Base-by-base conservation (phyloP, 2,329 filamentous ascomycete genomes). In the Hypoxylon sp. region DNA sequence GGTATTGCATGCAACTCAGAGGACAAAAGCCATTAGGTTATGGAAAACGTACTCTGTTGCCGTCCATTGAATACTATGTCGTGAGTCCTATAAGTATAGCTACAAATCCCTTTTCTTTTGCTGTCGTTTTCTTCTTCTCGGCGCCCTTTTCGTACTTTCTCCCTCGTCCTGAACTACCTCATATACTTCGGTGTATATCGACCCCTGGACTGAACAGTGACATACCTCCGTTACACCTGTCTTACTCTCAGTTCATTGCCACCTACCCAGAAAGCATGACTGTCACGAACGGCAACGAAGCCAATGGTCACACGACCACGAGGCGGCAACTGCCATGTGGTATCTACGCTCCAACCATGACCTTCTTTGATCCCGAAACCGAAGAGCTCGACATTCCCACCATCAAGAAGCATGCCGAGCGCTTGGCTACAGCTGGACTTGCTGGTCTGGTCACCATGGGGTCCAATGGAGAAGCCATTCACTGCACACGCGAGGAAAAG, bases 321-420 rank as follows among this genome's bases (percentile, higher is more conserved):
- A 80, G 80, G 65, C 80, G 84, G 61, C 84, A 89, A 67, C 86
- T 96, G 57, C 90, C 91, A 46, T 89, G 90, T 73, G 92, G 92
- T 76, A 93, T 95, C 76, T 96, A 95, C 78, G 91, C 91, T 63
- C 93, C 93, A 24, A 94, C 91, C 64, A 92, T 95, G 89, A 96
- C 92, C 73, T 96, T 97, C 78, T 97, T 97, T 82, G 83, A 94
- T 79, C 84, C 90, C 6, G 85, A 89, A 68, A 95, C 91, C 47
- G 93, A 97, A 79, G 91, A 95, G 50, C 85, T 97, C 72, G 93
- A 97, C 74, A 87, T 94, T 67, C 84, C 90, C 34, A 86, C 86
- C 62, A 91, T 95, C 80, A 91, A 92, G 79, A 90, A 86, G 74
- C 93, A 97, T 75, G 91, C 91, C 22, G 87, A 91, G 70, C 89